These are phyloP conservation scores for Rubus idaeus DNA, from an alignment of 306 rosid genomes.

Conservation along the genomic window DNA sequence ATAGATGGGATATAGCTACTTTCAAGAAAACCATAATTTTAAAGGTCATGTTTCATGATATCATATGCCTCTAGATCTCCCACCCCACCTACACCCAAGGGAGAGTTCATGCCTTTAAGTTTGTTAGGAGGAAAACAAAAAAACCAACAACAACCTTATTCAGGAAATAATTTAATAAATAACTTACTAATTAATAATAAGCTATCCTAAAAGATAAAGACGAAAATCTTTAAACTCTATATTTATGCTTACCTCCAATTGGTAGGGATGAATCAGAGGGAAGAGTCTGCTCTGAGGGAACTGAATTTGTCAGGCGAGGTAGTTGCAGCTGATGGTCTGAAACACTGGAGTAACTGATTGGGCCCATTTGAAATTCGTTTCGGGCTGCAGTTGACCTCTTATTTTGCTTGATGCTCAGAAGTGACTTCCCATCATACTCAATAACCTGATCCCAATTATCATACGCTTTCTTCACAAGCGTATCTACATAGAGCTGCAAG, in stretches of 20 bases:
- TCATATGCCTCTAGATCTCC: background rate
- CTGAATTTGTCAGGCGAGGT: constrained; percentile 39
- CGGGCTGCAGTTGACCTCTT: constrained; percentile 42
- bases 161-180: constrained; percentile 8
- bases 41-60: no score
- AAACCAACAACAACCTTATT: background rate
- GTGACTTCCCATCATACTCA: constrained; percentile 92
- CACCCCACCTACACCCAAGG: background rate
- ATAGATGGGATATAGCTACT: background rate
- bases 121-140: background rate
- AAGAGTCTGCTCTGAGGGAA: constrained; percentile 58
- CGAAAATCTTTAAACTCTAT: no score
- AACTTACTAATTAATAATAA: no score
- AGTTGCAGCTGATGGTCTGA: constrained; percentile 57
- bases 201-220: no score
- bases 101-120: background rate
- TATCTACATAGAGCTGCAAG: constrained; percentile 84
- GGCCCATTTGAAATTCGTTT: constrained; percentile 50
- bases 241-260: constrained; percentile 49
- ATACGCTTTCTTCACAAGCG: constrained; percentile 89
- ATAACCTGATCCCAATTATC: constrained; percentile 90
- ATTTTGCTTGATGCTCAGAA: constrained; percentile 47
- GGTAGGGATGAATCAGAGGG: constrained; percentile 50
- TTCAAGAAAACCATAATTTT: background rate
- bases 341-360: constrained; percentile 44